phyloP scores from a whole-genome alignment of 1,284 basidiomycete species.

The Rhodotorula glutinis region DNA sequence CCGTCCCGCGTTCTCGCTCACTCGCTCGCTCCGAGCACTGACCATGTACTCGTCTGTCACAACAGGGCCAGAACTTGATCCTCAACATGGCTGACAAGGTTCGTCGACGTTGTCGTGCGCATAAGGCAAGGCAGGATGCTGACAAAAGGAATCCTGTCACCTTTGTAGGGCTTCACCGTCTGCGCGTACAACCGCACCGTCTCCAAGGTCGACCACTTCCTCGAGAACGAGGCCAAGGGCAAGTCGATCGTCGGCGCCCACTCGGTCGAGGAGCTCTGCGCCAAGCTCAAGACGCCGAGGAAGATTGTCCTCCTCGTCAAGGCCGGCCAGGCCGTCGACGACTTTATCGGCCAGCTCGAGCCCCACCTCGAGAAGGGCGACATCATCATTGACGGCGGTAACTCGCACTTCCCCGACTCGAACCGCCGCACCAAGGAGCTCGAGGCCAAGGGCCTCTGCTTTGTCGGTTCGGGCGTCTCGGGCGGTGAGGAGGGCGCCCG shows the following conservation, averaged over 20 bases:
- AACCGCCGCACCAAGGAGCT: slow-evolving; percentile 92
- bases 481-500: slow-evolving; percentile 99
- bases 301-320: slow-evolving; percentile 93
- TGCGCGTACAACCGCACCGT: slow-evolving; percentile 96
- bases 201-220: slow-evolving; percentile 93
- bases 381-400: slow-evolving; percentile 99
- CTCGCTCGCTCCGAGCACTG: no score
- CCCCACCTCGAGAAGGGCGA: slow-evolving; percentile 64
- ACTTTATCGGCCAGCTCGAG: slow-evolving; percentile 58
- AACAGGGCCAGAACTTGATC: slow-evolving; percentile 89
- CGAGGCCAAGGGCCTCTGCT: slow-evolving; percentile 89
- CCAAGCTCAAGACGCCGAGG: slow-evolving; percentile 57
- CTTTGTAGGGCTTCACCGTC: slow-evolving; percentile 75
- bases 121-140: no score
- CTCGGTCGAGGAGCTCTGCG: slow-evolving; percentile 79
- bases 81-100: slow-evolving; percentile 97
- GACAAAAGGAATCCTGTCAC: no score
- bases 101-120: background rate
- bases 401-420: slow-evolving; percentile 98
- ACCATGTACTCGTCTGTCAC: slow-evolving; percentile 5
- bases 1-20: slow-evolving; percentile 8
- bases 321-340: slow-evolving; percentile 60
- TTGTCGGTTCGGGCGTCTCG: slow-evolving; percentile 98
- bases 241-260: slow-evolving; percentile 93
- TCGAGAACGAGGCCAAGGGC: slow-evolving; percentile 96